Conservation (phyloP, 768 basidiomycete species). For the Xanthoconium stramineum region DNA sequence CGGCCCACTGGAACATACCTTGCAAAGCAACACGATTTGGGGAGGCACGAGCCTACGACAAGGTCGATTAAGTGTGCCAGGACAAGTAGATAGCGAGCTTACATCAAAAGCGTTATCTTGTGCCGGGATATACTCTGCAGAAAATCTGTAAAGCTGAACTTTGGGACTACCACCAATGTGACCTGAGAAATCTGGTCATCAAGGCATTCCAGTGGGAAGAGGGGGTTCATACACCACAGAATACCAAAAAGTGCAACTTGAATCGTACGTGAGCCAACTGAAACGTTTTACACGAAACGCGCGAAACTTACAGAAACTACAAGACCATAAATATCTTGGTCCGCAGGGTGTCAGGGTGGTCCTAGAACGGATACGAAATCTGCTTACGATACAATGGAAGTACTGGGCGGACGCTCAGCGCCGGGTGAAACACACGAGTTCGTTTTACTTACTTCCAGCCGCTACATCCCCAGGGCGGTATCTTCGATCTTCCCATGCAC, state of each 20-base stretch:
- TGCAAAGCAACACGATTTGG: slow-evolving; percentile 63
- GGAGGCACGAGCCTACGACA: slow-evolving; percentile 57
- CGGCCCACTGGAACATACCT: slow-evolving; percentile 37
- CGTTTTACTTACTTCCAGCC: slow-evolving; percentile 47
- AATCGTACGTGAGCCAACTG: slow-evolving; percentile 4
- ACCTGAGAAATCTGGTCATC: slow-evolving; percentile 35
- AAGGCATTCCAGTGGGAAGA: not conserved
- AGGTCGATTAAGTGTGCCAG: not conserved
- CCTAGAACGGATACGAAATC: slow-evolving; percentile 2
- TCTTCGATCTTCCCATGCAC: slow-evolving; percentile 37
- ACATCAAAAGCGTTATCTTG: slow-evolving; percentile 57
- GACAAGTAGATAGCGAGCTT: not conserved
- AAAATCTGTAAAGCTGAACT: slow-evolving; percentile 61
- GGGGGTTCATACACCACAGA: slow-evolving; percentile 43
- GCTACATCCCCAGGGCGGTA: slow-evolving; percentile 54
- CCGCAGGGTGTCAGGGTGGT: slow-evolving; percentile 11
- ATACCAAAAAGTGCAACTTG: slow-evolving; percentile 53
- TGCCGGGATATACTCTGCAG: slow-evolving; percentile 58
- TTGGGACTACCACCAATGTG: slow-evolving; percentile 56
- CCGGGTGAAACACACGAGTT: not conserved
- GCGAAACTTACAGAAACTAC: slow-evolving; percentile 45
- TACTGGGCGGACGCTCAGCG: slow-evolving; percentile 33
- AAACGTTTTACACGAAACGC: not conserved
- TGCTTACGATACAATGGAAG: slow-evolving; percentile 60
- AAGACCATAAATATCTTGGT: slow-evolving; percentile 58